Evolutionary conservation across 495 filamentous ascomycete genomes (phyloP).

Genomic region (Hypoxylon rickii): DNA sequence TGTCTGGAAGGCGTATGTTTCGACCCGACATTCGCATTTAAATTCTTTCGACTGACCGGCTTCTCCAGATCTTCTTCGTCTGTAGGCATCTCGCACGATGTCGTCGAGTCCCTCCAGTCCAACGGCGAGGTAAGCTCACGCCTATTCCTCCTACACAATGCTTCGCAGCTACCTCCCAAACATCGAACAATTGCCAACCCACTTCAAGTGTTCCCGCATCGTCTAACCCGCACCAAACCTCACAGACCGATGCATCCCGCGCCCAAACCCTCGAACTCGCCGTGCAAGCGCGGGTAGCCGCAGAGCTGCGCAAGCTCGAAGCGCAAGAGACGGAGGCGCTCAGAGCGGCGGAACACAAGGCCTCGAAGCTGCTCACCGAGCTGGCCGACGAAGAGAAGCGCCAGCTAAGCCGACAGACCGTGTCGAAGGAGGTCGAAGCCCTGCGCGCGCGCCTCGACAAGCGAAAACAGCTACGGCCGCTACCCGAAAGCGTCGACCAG

Average conservation of each 20-base stretch:
- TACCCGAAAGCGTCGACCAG: constrained; percentile 65
- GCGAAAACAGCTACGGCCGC: constrained; percentile 69
- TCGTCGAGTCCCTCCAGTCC: constrained; percentile 79
- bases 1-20: constrained; percentile 54
- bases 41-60: constrained; percentile 12
- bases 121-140: constrained; percentile 73
- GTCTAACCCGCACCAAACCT: not conserved
- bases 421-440: constrained; percentile 71
- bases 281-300: constrained; percentile 83
- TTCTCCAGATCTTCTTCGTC: constrained; percentile 75
- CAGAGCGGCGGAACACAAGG: constrained; percentile 65
- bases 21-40: not conserved
- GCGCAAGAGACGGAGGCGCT: constrained; percentile 60
- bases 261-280: constrained; percentile 81
- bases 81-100: constrained; percentile 81
- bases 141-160: constrained; percentile 4
- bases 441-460: constrained; percentile 74
- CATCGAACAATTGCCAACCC: not conserved
- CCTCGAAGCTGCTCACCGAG: constrained; percentile 50
- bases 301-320: constrained; percentile 79
- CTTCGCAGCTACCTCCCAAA: not conserved
- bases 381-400: constrained; percentile 28
- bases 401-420: constrained; percentile 40
- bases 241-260: constrained; percentile 84
- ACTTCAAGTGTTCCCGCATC: not conserved